Percentiles rank a stretch among this genome's conserved stretches.
phyloP scores from a whole-genome alignment of 495 filamentous ascomycete genomes.

The Massariosphaeria phaeospora region DNA sequence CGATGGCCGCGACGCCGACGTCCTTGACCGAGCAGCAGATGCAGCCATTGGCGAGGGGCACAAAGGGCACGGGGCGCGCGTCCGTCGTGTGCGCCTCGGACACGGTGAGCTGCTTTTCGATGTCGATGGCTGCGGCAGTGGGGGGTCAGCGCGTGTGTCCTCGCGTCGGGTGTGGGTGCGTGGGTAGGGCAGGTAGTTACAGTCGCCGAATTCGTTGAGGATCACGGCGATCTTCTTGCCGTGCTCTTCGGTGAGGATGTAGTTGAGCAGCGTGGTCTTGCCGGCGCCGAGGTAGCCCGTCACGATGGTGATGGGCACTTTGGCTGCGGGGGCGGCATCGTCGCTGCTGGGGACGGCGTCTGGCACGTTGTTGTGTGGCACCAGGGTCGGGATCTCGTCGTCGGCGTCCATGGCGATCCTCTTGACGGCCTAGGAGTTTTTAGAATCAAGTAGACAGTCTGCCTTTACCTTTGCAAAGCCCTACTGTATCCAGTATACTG shows the following conservation, averaged over 20 bases:
- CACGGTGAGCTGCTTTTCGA: slow-evolving; percentile 88
- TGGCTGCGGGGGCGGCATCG: slow-evolving; percentile 38
- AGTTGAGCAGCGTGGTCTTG: slow-evolving; percentile 93
- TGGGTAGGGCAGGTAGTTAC: slow-evolving; percentile 47
- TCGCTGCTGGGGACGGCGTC: neutral
- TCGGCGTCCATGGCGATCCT: neutral
- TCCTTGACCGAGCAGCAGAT: slow-evolving; percentile 99
- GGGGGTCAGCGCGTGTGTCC: neutral
- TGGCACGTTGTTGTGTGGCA: neutral
- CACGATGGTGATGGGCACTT: slow-evolving; percentile 91
- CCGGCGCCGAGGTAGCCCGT: slow-evolving; percentile 91
- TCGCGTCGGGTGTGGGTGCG: neutral
- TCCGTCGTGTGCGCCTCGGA: slow-evolving; percentile 48
- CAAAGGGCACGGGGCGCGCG: slow-evolving; percentile 21
- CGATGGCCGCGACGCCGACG: slow-evolving; percentile 83
- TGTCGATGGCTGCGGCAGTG: slow-evolving; percentile 64
- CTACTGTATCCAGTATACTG: too few species aligned
- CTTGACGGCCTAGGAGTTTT: too few species aligned
- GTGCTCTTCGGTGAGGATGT: slow-evolving; percentile 88
- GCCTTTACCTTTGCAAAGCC: too few species aligned
- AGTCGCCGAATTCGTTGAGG: slow-evolving; percentile 96
- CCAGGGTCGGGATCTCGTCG: neutral
- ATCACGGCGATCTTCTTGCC: slow-evolving; percentile 98
- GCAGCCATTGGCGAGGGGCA: slow-evolving; percentile 79
- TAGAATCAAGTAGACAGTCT: too few species aligned